Conservation (phyloP, 768 basidiomycete species). For the Auricularia cornea region DNA sequence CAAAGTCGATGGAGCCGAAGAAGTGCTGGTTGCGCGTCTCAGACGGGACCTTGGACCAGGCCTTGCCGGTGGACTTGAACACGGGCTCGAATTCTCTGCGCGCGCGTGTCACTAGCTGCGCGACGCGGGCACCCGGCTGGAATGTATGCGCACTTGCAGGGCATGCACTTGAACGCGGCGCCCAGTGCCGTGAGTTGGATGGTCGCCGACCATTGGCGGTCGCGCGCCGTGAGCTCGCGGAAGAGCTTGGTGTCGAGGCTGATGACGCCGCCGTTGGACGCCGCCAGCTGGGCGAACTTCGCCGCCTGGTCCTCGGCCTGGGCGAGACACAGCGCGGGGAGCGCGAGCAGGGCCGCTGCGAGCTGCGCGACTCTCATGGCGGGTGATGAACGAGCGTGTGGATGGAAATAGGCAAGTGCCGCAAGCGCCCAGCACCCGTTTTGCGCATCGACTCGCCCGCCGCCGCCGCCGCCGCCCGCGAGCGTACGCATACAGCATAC, state of each 20-base stretch:
- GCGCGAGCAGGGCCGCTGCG: not conserved
- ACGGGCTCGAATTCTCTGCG: slow-evolving; percentile 77
- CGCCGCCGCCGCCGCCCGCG: no score
- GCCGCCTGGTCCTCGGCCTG: slow-evolving; percentile 26
- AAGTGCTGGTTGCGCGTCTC: slow-evolving; percentile 73
- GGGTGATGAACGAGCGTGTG: not conserved
- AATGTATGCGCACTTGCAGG: slow-evolving; percentile 66
- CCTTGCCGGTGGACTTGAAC: slow-evolving; percentile 71
- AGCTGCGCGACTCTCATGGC: not conserved
- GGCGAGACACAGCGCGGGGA: slow-evolving; percentile 10
- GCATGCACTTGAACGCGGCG: slow-evolving; percentile 71
- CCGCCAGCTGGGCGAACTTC: slow-evolving; percentile 61
- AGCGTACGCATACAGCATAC: no score
- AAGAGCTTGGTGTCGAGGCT: slow-evolving; percentile 67
- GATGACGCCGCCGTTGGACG: slow-evolving; percentile 69
- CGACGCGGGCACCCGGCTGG: not conserved
- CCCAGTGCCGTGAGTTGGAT: slow-evolving; percentile 86
- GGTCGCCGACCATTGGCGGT: slow-evolving; percentile 81
- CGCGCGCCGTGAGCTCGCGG: slow-evolving; percentile 64
- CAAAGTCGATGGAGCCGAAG: slow-evolving; percentile 89
- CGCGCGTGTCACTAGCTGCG: not conserved
- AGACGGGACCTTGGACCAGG: slow-evolving; percentile 62
- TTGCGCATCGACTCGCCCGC: no score
- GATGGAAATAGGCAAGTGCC: not conserved
- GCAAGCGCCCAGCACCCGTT: not conserved